Base-by-base conservation (phyloP, 352 stramenopile genomes). In the Elongisporangium undulatum region DNA sequence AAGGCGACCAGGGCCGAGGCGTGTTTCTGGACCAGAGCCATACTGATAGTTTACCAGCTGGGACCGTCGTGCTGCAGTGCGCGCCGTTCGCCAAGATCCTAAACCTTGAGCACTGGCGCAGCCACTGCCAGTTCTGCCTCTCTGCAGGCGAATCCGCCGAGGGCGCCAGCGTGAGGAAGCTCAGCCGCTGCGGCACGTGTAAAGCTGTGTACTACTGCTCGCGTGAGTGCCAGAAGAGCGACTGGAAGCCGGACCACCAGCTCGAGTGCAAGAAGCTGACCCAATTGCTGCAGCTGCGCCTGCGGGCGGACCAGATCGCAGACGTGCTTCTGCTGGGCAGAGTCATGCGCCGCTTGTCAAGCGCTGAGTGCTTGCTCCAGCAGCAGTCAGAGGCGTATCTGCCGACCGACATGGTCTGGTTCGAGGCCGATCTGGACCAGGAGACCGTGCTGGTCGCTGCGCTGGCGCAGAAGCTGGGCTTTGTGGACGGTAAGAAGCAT, bases 101-200 rank as follows among this genome's bases (percentile, higher is more conserved):
- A 41, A 58, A 72, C 24, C 76, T 79, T 6, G 55, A 72, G 49
- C 69, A 87, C 19, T 93, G 82, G 84, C 19, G 58, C 10, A 75
- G 74, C 21, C 76, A 79, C 29, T 93, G 84, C 58, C 77, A 89
- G 63, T 66, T 68, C 16, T 93, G 84, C 63, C 91, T 93, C 51
- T 24, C 55, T 13, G 21, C 45, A 0, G 60, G 61, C 23, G 62
- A 55, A 29, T 19, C 21, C 16, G 51, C 49, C 1, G 34, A 45
- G 17, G 16, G 21, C 7, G 15, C 24, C 17, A 64, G 63, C 26
- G 10, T 45, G 1, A 8, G 34, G 34, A 45, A 45, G 34, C 71
- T 90, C 21, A 80, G 74, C 49, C 77, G 79, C 55, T 93, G 84
- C 41, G 76, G 77, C 2, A 67, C 74, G 15, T 93, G 84, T 56